A percentile compares a stretch with the other conserved stretches of the same genome.
Conservation (phyloP, 352 stramenopile species). For the Phytopythium delawarense region DNA sequence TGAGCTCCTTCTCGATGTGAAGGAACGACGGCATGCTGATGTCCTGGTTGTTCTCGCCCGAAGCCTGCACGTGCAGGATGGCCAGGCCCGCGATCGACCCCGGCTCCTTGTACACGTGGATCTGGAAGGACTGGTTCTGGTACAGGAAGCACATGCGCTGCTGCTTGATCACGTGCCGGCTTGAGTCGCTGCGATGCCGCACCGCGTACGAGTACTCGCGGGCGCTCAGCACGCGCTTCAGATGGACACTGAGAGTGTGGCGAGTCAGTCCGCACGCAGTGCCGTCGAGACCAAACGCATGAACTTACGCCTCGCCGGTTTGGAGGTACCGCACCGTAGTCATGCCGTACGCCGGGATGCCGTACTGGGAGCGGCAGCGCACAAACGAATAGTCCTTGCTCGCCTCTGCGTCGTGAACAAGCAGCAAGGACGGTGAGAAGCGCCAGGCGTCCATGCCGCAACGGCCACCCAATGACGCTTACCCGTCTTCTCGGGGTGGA, state of each 20-base stretch:
- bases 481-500: slow-evolving; percentile 67
- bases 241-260: slow-evolving; percentile 43
- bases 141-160: slow-evolving; percentile 86
- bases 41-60: slow-evolving; percentile 44
- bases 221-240: slow-evolving; percentile 80
- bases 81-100: slow-evolving; percentile 47
- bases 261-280: neutral
- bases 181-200: slow-evolving; percentile 63
- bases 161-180: slow-evolving; percentile 81
- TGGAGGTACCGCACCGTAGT: slow-evolving; percentile 80
- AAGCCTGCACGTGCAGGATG: slow-evolving; percentile 77
- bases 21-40: slow-evolving; percentile 75
- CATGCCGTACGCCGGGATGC: slow-evolving; percentile 82
- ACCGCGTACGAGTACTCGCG: slow-evolving; percentile 84
- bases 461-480: slow-evolving; percentile 3
- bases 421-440: slow-evolving; percentile 6
- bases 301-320: slow-evolving; percentile 67
- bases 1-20: slow-evolving; percentile 62
- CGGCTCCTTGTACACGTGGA: slow-evolving; percentile 85
- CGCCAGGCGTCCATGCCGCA: neutral
- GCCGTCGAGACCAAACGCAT: neutral
- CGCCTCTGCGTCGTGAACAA: slow-evolving; percentile 27
- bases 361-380: slow-evolving; percentile 79
- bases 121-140: slow-evolving; percentile 85
- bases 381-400: slow-evolving; percentile 88